Evolutionary conservation across 2,329 filamentous ascomycete genomes (phyloP).

Genomic region (Monilinia fructigena): DNA sequence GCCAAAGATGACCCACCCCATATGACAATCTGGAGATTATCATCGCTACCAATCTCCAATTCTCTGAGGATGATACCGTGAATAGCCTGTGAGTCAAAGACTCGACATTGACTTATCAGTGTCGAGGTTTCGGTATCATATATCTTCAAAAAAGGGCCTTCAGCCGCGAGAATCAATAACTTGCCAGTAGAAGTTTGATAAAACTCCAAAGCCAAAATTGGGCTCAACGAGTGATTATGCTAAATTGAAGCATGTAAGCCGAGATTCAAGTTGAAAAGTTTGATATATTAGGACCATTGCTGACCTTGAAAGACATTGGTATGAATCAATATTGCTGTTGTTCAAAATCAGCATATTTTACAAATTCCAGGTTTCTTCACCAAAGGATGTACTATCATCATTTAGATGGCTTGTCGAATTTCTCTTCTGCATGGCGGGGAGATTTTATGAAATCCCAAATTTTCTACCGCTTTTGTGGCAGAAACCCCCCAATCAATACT

Average conservation of each 20-base stretch:
- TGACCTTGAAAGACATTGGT: conserved; percentile 23
- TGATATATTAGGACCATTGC: neutral
- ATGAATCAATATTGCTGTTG: neutral
- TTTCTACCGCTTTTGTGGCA: no score
- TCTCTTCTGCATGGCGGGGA: no score
- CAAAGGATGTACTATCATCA: no score
- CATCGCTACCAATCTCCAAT: conserved; percentile 13
- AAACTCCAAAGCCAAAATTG: conserved; percentile 61
- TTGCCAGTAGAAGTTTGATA: conserved; percentile 41
- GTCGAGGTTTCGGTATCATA: conserved; percentile 44
- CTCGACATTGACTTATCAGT: conserved; percentile 45
- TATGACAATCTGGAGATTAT: conserved; percentile 49
- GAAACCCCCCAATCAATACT: no score
- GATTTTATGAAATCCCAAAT: no score
- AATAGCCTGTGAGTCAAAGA: conserved; percentile 69
- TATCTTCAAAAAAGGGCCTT: conserved; percentile 58
- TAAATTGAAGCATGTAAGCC: conserved; percentile 25
- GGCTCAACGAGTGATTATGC: conserved; percentile 42
- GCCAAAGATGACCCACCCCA: conserved; percentile 66
- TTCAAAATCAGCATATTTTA: conserved; percentile 6
- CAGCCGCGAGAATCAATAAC: conserved; percentile 55
- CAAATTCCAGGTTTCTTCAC: neutral
- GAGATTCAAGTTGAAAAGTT: neutral
- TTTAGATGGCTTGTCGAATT: no score
- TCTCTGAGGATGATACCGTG: conserved; percentile 64